These are phyloP conservation scores for Ceratocystis cubensis DNA, from an alignment of 2,329 filamentous ascomycete species.

Conservation along the genomic window DNA sequence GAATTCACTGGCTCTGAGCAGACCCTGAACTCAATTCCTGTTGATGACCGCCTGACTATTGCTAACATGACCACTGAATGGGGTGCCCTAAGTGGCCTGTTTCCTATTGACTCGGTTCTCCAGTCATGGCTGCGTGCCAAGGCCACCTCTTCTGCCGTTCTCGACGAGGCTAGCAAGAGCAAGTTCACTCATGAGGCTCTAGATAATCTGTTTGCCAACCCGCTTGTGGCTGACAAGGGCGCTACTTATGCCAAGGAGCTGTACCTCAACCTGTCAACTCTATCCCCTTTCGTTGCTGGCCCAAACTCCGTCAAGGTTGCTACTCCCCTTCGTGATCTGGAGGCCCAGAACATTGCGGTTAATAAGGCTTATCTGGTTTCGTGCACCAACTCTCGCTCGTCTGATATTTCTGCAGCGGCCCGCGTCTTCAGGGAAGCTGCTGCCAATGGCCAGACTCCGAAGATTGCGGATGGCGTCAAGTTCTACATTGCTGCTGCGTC, in stretches of 20 bases:
- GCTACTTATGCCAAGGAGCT: slow-evolving; percentile 74
- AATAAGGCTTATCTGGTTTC: slow-evolving; percentile 73
- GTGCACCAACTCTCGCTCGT: slow-evolving; percentile 76
- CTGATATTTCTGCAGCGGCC: slow-evolving; percentile 71
- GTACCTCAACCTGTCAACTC: slow-evolving; percentile 67
- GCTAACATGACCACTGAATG: slow-evolving; percentile 75
- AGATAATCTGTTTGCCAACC: slow-evolving; percentile 57
- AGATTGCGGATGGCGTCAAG: slow-evolving; percentile 62
- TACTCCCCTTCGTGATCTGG: slow-evolving; percentile 63
- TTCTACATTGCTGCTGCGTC: slow-evolving; percentile 90
- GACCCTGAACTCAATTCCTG: slow-evolving; percentile 57
- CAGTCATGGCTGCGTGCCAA: slow-evolving; percentile 63
- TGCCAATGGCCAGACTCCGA: slow-evolving; percentile 49
- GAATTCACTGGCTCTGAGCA: slow-evolving; percentile 75
- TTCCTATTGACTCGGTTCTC: slow-evolving; percentile 66
- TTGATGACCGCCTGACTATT: slow-evolving; percentile 64
- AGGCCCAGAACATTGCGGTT: slow-evolving; percentile 59
- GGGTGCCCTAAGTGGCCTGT: slow-evolving; percentile 51
- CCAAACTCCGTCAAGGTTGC: slow-evolving; percentile 86
- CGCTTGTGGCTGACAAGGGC: slow-evolving; percentile 56
- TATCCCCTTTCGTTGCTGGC: slow-evolving; percentile 73
- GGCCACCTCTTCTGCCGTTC: slow-evolving; percentile 58
- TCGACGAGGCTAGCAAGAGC: slow-evolving; percentile 33
- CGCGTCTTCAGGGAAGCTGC: slow-evolving; percentile 73
- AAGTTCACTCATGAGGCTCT: slow-evolving; percentile 62